A percentile compares a stretch with the other conserved stretches of the same genome.
These are phyloP conservation scores for Usnea hakonensis DNA, from an alignment of 495 filamentous ascomycete genomes.

Conservation along the genomic window DNA sequence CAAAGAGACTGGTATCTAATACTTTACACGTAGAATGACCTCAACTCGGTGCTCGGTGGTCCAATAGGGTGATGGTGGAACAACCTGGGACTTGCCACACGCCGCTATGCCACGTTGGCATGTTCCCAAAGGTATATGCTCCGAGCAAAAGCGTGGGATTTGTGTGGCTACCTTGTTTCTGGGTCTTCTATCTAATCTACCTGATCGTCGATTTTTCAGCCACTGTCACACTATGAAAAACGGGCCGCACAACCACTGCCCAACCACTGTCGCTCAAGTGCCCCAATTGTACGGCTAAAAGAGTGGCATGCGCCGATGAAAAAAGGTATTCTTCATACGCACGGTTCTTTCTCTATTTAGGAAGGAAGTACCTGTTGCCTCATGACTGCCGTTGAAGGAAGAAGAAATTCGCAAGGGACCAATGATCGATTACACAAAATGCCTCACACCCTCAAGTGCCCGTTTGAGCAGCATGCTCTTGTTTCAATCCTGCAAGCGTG, in stretches of 20 bases:
- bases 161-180: too few relatives aligned
- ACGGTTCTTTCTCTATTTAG: not conserved
- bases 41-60: too few relatives aligned
- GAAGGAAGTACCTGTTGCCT: not conserved
- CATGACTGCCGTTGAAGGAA: not conserved
- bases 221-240: not conserved
- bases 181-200: not conserved
- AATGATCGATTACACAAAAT: not conserved
- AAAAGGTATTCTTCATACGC: not conserved
- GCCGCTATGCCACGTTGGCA: not conserved
- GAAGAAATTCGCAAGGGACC: not conserved
- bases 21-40: too few relatives aligned
- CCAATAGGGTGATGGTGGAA: too few relatives aligned
- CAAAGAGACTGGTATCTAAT: too few relatives aligned
- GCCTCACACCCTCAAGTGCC: not conserved
- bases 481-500: not conserved
- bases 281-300: not conserved
- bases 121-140: too few relatives aligned
- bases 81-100: not conserved
- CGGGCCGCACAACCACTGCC: not conserved
- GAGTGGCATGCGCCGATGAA: not conserved
- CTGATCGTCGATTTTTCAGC: not conserved
- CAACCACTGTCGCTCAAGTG: not conserved
- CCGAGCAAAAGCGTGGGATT: slow-evolving; percentile 1
- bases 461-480: not conserved